Conservation (phyloP, 208 protist genomes). For the Lotmaria passim region DNA sequence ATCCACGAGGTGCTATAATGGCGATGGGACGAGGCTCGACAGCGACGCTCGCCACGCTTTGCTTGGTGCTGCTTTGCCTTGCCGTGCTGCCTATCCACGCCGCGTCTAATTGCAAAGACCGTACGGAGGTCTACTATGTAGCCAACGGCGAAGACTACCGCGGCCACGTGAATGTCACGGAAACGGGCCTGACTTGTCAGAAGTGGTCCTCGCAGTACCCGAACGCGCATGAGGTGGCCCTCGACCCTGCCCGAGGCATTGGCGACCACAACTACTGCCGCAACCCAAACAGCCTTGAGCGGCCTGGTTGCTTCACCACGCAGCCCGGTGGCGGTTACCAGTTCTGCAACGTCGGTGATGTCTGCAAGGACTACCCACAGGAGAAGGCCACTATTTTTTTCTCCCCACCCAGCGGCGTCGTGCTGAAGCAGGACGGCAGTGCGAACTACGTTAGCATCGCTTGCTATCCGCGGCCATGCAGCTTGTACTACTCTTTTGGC, state of each 20-base stretch:
- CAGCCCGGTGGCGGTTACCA: conserved; percentile 48
- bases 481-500: conserved; percentile 63
- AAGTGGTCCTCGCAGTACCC: conserved; percentile 52
- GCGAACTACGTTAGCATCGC: conserved; percentile 40
- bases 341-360: conserved; percentile 57
- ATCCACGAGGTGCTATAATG: not conserved
- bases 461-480: conserved; percentile 60
- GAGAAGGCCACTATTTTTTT: conserved; percentile 37
- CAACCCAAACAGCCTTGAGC: conserved; percentile 50
- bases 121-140: conserved; percentile 49
- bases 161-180: conserved; percentile 61
- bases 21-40: not conserved
- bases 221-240: conserved; percentile 40
- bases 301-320: conserved; percentile 61
- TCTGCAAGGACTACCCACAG: conserved; percentile 33
- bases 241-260: conserved; percentile 44
- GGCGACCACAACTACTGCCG: conserved; percentile 82
- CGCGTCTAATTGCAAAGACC: conserved; percentile 30
- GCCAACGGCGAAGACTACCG: conserved; percentile 65
- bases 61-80: conserved; percentile 10
- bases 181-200: conserved; percentile 56
- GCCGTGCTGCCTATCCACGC: conserved; percentile 2
- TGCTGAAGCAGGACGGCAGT: conserved; percentile 23
- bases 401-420: conserved; percentile 34
- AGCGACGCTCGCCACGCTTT: not conserved